Conservation (phyloP, 768 basidiomycete genomes). For the Suillus lakei region DNA sequence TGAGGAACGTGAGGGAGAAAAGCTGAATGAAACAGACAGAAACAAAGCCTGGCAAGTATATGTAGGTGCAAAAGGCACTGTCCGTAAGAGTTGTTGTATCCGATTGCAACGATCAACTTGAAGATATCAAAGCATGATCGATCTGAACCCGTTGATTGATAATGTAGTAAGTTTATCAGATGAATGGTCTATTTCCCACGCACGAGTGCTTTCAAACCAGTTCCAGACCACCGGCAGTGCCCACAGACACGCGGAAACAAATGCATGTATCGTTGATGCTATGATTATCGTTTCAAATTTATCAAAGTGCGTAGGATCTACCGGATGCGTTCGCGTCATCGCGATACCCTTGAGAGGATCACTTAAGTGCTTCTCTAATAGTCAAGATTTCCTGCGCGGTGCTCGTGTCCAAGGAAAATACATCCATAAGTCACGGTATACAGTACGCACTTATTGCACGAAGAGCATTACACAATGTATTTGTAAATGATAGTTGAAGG, state of each 20-base stretch:
- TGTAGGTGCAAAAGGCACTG: not conserved
- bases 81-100: not conserved
- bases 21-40: not conserved
- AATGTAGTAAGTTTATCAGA: not conserved
- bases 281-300: too few species aligned
- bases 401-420: not conserved
- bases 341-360: not conserved
- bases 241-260: too few species aligned
- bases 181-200: not conserved
- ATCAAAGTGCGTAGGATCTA: not conserved
- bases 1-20: slow-evolving; percentile 2
- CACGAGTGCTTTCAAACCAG: not conserved
- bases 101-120: slow-evolving; percentile 7
- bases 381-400: not conserved
- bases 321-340: not conserved
- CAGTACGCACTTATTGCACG: not conserved
- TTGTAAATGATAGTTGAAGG: not conserved
- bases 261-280: too few species aligned
- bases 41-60: not conserved
- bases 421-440: not conserved
- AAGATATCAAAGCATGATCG: slow-evolving; percentile 1
- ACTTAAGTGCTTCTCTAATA: not conserved
- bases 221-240: not conserved
- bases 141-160: not conserved
- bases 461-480: not conserved